A percentile compares a stretch with the other conserved stretches of the same genome.
These are phyloP conservation scores for Sapria himalayana DNA, from an alignment of 345 rosid genomes.

Conservation along the genomic window DNA sequence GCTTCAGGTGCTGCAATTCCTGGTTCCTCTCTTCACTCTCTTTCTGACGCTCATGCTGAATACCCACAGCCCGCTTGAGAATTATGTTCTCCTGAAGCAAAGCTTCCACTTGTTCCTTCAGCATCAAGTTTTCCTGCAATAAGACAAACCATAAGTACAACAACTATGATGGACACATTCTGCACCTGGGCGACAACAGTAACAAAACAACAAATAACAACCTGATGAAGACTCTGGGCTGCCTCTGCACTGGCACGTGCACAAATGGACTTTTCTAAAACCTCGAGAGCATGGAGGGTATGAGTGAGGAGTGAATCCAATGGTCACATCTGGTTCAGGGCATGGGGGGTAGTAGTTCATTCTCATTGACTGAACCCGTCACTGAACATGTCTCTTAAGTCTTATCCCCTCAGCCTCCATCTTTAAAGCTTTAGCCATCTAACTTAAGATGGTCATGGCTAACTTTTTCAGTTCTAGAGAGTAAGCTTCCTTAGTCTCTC, in stretches of 20 bases:
- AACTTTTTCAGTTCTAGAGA: constrained; percentile 13
- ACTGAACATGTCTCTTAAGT: constrained; percentile 12
- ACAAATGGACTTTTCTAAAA: constrained; percentile 49
- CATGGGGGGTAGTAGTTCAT: constrained; percentile 38
- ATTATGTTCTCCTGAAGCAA: constrained; percentile 46
- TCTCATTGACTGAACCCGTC: constrained; percentile 28
- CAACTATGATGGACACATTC: not conserved
- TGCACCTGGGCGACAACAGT: not conserved
- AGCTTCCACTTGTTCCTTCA: constrained; percentile 54
- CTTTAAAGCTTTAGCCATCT: constrained; percentile 20
- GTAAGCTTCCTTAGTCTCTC: constrained; percentile 31
- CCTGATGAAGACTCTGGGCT: constrained; percentile 33
- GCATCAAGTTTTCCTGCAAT: constrained; percentile 34
- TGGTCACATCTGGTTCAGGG: constrained; percentile 22
- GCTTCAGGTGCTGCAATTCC: constrained; percentile 58
- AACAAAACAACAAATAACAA: constrained; percentile 6
- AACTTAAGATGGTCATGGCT: constrained; percentile 16
- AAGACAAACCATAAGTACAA: not conserved
- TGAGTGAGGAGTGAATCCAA: constrained; percentile 28
- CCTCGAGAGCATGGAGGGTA: constrained; percentile 40
- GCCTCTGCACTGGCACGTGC: constrained; percentile 41
- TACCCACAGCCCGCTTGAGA: constrained; percentile 61
- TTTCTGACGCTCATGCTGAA: constrained; percentile 67
- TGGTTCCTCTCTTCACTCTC: constrained; percentile 37
- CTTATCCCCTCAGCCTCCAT: constrained; percentile 32